Conservation (phyloP, 768 basidiomycete genomes). For the Favolaschia claudopus region DNA sequence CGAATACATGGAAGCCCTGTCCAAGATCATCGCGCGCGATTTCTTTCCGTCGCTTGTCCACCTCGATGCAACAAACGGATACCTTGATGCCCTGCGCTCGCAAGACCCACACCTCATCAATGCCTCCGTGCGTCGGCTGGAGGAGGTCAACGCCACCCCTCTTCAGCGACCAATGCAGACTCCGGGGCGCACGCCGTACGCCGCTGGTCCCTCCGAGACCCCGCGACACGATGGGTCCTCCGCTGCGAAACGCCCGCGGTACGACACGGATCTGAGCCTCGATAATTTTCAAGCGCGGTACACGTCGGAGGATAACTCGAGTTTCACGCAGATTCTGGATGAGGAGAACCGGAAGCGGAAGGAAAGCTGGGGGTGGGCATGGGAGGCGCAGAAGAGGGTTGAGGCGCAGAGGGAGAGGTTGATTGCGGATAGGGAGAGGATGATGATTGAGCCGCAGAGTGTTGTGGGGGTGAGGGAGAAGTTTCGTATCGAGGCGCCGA, state of each 20-base stretch:
- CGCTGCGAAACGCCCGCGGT: conserved; percentile 62
- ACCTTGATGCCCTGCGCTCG: conserved; percentile 81
- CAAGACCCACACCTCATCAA: conserved; percentile 80
- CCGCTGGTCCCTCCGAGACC: conserved; percentile 66
- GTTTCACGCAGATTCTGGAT: conserved; percentile 91
- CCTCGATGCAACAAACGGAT: conserved; percentile 87
- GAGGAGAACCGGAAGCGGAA: conserved; percentile 86
- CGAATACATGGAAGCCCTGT: conserved; percentile 90
- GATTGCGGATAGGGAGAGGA: conserved; percentile 70
- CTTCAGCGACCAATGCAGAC: conserved; percentile 43
- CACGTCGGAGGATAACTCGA: conserved; percentile 97
- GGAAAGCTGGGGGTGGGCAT: conserved; percentile 92
- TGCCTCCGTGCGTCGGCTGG: conserved; percentile 76
- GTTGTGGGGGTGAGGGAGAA: conserved; percentile 72
- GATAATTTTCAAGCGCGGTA: conserved; percentile 91
- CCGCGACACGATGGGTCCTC: conserved; percentile 60
- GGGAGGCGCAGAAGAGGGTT: conserved; percentile 87
- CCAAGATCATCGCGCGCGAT: conserved; percentile 93
- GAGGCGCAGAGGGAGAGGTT: conserved; percentile 70
- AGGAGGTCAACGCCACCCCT: conserved; percentile 68
- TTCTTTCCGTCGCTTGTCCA: conserved; percentile 96
- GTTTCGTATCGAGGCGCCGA: conserved; percentile 68
- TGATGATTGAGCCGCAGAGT: conserved; percentile 74
- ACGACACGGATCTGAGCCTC: conserved; percentile 69
- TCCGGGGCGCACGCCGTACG: conserved; percentile 75